Evolutionary conservation across 257 asterid genomes (phyloP), one percentile per base, ranked within the genome.

Genomic region (Jasminum sambac): DNA sequence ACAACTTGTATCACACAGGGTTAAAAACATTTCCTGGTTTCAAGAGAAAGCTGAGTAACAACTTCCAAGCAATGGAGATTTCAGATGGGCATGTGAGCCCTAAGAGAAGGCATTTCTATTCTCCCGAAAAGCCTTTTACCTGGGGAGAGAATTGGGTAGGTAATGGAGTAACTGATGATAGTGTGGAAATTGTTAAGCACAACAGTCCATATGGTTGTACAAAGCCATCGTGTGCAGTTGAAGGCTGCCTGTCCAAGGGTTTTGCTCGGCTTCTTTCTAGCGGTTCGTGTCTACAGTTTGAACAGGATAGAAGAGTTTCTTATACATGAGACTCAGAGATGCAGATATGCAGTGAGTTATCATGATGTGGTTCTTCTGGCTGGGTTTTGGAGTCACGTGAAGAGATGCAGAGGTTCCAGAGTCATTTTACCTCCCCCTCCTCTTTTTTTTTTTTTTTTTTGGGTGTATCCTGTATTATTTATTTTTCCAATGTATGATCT

Each of bases 191-290:
- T 26, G 75, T 65, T 58, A 82, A 76, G 69, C 87, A 84, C 41
- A 78, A 72, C 42, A 63, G 69, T 69, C 66, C 81, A 9, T 61
- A 61, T 6, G 82, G 84, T 43, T 76, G 87, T 74, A 57, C 82
- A 68, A 78, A 70, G 79, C 80, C 89, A 64, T 76, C 83, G 1
- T 83, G 95, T 74, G 83, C 95, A 0, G 81, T 90, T 12, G 96
- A 93, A 78, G 94, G 98, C 26, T 93, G 90, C 67, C 74, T 93
- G 78, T 85, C 97, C 42, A 89, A 78, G 85, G 95, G 96, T 11
- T 89, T 90, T 59, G 96, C 92, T 0, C 88, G 89, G 62, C 95
- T 93, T 57, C 80, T 90, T 25, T 88, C 91, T 0, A 69, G 81
- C 9, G 78, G 82, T 43, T 74, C 96, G n/a, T 69, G 88, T 63